Percentiles rank a stretch among this genome's conserved stretches.
phyloP scores from a whole-genome alignment of 1,139 yeast genomes.

The Saccharomyces hybrid region DNA sequence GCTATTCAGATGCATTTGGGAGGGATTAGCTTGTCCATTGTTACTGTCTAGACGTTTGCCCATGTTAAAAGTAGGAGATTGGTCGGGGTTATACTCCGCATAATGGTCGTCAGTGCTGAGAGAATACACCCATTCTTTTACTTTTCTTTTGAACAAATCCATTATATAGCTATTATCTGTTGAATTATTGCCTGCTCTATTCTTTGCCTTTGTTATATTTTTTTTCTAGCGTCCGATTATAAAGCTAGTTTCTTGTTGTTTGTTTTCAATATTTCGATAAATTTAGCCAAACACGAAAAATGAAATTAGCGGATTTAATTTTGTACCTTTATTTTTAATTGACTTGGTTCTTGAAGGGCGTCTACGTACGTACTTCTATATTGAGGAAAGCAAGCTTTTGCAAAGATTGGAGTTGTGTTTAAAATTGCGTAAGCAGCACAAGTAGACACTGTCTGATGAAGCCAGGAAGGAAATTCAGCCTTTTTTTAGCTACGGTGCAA shows the following conservation, averaged over 20 bases:
- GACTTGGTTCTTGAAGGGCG: neutral
- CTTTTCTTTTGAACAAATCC: slow-evolving; percentile 35
- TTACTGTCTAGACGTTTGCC: slow-evolving; percentile 11
- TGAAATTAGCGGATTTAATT: neutral
- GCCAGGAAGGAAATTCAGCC: neutral
- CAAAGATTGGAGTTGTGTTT: neutral
- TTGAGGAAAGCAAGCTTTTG: neutral
- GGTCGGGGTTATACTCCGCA: slow-evolving; percentile 53
- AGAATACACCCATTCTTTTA: slow-evolving; percentile 55
- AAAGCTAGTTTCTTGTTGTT: neutral
- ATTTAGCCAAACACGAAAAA: neutral
- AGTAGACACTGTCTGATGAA: neutral
- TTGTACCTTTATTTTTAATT: neutral
- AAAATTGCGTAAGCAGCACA: neutral
- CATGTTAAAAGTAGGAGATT: slow-evolving; percentile 24
- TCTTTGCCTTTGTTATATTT: neutral
- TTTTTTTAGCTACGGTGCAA: neutral
- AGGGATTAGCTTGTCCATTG: slow-evolving; percentile 7
- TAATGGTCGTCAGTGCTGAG: slow-evolving; percentile 60
- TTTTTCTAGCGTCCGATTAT: neutral
- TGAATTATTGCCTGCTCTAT: neutral
- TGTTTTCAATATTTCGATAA: neutral
- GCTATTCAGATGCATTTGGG: slow-evolving; percentile 12
- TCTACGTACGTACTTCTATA: neutral
- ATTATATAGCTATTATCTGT: slow-evolving; percentile 7